Evolutionary conservation across 1,284 basidiomycete genomes (phyloP).

Genomic region (Paramarasmius palmivorus): DNA sequence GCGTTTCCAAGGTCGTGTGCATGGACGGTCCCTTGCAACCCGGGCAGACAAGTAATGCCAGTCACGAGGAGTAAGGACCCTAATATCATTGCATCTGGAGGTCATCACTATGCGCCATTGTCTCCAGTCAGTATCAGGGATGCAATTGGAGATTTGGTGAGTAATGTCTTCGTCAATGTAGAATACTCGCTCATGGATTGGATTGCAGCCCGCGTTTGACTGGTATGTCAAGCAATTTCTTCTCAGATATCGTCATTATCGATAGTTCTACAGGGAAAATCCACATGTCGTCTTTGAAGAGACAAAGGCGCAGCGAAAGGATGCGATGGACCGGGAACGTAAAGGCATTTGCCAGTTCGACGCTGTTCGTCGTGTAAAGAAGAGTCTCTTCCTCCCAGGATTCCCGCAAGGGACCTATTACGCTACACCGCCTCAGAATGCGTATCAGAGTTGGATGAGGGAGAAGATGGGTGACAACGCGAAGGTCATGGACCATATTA

Average conservation of each 20-base stretch:
- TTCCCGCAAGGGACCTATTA: constrained; percentile 48
- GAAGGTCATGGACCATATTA: constrained; percentile 49
- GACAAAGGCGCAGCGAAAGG: constrained; percentile 25
- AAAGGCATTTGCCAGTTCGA: constrained; percentile 43
- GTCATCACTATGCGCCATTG: constrained; percentile 57
- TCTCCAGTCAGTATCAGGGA: constrained; percentile 56
- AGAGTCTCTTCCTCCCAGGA: constrained; percentile 35
- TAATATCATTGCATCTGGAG: constrained; percentile 23
- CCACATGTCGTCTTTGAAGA: no score
- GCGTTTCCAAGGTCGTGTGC: constrained; percentile 30
- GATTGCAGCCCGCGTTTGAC: constrained; percentile 55
- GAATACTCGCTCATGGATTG: neutral
- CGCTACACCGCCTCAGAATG: constrained; percentile 44
- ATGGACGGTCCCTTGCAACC: constrained; percentile 27
- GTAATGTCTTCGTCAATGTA: constrained; percentile 20
- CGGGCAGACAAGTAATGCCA: constrained; percentile 39
- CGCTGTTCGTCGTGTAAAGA: constrained; percentile 26
- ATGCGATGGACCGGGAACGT: constrained; percentile 31
- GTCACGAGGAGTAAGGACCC: constrained; percentile 31
- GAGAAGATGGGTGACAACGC: constrained; percentile 27
- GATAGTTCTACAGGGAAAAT: no score
- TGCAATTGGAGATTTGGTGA: constrained; percentile 66
- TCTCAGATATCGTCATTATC: no score
- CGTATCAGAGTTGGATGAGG: constrained; percentile 60
- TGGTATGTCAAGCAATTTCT: no score